Percentiles rank a stretch among this genome's conserved stretches.
Conservation (phyloP, 73 alveolate genomes). For the Paraurostyla sp. region DNA sequence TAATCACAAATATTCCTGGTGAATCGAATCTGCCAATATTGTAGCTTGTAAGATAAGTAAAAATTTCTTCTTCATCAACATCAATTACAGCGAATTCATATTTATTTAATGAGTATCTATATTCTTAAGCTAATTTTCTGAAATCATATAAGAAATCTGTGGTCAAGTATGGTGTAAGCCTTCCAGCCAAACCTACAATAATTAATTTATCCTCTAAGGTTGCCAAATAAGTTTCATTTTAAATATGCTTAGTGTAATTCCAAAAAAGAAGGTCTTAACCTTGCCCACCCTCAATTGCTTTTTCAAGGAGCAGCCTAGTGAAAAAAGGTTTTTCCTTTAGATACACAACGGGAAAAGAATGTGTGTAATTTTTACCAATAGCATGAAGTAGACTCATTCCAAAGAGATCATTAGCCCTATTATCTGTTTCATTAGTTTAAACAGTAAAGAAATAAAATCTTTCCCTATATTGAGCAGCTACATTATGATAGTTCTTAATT, state of each 20-base stretch:
- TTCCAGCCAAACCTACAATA: constrained; percentile 46
- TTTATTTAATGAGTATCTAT: constrained; percentile 15
- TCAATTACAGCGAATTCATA: constrained; percentile 48
- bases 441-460: constrained; percentile 15
- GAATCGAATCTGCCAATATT: constrained; percentile 45
- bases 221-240: constrained; percentile 20
- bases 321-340: neutral
- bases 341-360: neutral
- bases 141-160: constrained; percentile 50
- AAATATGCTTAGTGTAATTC: neutral
- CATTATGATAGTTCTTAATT: neutral
- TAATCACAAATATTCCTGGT: constrained; percentile 47
- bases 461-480: constrained; percentile 20
- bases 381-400: constrained; percentile 6
- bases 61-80: neutral
- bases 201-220: constrained; percentile 21
- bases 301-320: neutral
- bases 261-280: neutral
- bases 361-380: constrained; percentile 20
- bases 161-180: neutral
- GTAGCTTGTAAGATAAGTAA: constrained; percentile 2
- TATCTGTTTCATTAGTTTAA: neutral
- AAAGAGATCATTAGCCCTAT: no score
- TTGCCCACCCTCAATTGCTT: constrained; percentile 11
- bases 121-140: constrained; percentile 16